phyloP scores from a whole-genome alignment of 2,329 filamentous ascomycete species.

The Fusarium devonianum region DNA sequence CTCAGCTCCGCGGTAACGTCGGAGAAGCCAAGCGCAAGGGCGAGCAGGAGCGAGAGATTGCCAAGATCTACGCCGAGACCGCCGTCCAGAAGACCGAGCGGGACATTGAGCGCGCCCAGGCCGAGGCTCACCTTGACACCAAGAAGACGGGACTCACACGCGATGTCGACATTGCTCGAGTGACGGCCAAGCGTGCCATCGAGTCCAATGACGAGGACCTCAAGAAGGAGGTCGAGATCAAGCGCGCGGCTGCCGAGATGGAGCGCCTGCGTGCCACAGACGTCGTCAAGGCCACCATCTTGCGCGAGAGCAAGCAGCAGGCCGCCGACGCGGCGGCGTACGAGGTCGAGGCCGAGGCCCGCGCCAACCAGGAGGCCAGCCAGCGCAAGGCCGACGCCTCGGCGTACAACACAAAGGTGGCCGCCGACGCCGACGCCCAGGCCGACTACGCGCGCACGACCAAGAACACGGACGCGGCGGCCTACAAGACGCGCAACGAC shows the following conservation, averaged over 20 bases:
- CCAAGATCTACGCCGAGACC: conserved; percentile 86
- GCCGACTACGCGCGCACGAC: conserved; percentile 67
- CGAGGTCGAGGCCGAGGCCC: conserved; percentile 68
- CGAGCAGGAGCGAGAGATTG: conserved; percentile 83
- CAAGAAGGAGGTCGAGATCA: conserved; percentile 78
- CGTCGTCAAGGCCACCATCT: conserved; percentile 78
- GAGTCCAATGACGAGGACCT: conserved; percentile 82
- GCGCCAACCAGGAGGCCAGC: conserved; percentile 60
- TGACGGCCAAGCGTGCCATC: conserved; percentile 74
- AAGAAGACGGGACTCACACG: conserved; percentile 75
- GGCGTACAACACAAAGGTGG: conserved; percentile 58
- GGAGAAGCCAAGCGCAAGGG: conserved; percentile 81
- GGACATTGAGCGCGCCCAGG: conserved; percentile 80
- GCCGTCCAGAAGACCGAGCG: conserved; percentile 85
- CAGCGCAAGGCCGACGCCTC: conserved; percentile 61
- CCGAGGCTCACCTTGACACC: conserved; percentile 78
- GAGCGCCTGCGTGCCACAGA: conserved; percentile 80
- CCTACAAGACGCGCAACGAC: conserved; percentile 58
- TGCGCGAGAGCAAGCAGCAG: conserved; percentile 72
- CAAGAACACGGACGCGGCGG: conserved; percentile 72
- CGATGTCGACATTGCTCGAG: conserved; percentile 77
- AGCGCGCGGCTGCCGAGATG: conserved; percentile 79
- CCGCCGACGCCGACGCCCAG: conserved; percentile 59
- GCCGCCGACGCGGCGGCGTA: conserved; percentile 71
- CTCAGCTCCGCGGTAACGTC: conserved; percentile 71